Conservation (phyloP, 306 rosid species). For the Gillenia trifoliata region DNA sequence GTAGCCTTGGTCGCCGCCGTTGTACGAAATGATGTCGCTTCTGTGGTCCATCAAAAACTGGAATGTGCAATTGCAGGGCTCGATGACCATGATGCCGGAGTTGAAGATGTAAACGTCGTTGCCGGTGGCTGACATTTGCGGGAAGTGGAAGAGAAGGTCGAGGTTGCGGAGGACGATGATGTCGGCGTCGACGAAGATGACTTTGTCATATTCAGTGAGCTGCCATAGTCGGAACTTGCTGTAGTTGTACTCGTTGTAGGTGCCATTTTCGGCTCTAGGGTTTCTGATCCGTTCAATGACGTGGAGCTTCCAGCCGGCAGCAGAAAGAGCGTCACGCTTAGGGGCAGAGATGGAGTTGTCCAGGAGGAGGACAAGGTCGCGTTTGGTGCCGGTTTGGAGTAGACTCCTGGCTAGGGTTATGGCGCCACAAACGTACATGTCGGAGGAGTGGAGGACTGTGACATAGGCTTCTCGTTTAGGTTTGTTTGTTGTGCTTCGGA, state of each 20-base stretch:
- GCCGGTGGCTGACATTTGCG: constrained; percentile 81
- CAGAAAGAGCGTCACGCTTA: constrained; percentile 48
- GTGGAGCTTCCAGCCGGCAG: constrained; percentile 73
- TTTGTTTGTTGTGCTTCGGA: constrained; percentile 30
- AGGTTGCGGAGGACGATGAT: constrained; percentile 72
- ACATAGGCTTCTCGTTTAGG: constrained; percentile 81
- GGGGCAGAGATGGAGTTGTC: constrained; percentile 57
- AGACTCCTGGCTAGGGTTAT: constrained; percentile 79
- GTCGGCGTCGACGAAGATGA: constrained; percentile 84
- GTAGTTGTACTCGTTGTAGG: constrained; percentile 94
- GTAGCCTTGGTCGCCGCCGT: constrained; percentile 94
- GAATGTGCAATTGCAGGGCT: constrained; percentile 88
- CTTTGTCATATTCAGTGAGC: constrained; percentile 63
- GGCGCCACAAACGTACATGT: constrained; percentile 84
- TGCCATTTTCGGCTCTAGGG: constrained; percentile 50
- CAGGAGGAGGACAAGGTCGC: constrained; percentile 72
- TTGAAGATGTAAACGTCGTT: constrained; percentile 82
- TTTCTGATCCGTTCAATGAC: constrained; percentile 70
- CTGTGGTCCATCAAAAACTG: constrained; percentile 45
- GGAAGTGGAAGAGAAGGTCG: constrained; percentile 82
- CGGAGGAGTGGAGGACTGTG: constrained; percentile 73
- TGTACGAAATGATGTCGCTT: constrained; percentile 59
- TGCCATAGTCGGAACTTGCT: constrained; percentile 95
- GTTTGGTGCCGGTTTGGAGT: constrained; percentile 59
- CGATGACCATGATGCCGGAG: constrained; percentile 89